A percentile compares a stretch with the other conserved stretches of the same genome.
Conservation (phyloP, 129 eudicot genomes). For the Mikania micrantha region DNA sequence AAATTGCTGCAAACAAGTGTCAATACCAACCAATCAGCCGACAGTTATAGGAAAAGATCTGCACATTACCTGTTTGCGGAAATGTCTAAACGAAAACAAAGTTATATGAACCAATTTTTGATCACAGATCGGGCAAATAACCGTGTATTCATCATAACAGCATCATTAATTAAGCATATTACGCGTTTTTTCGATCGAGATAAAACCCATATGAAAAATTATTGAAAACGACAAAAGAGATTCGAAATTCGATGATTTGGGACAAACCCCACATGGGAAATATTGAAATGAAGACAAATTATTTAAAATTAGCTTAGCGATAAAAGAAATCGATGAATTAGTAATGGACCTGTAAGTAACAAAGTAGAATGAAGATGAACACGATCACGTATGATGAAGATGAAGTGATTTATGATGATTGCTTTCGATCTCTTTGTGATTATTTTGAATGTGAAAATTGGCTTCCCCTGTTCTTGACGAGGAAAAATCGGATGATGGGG, state of each 20-base stretch:
- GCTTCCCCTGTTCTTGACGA: conserved; percentile 1
- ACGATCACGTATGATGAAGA: conserved; percentile 8
- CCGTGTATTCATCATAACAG: not conserved
- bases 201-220: conserved; percentile 9
- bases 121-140: conserved; percentile 1
- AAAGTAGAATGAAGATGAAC: not conserved
- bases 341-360: not conserved
- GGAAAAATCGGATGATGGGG: not conserved
- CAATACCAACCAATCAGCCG: not conserved
- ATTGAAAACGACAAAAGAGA: conserved; percentile 7
- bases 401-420: not conserved
- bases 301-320: not conserved
- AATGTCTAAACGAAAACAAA: not conserved
- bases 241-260: conserved; percentile 4
- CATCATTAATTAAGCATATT: not conserved
- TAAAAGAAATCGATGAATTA: not conserved
- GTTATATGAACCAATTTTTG: not conserved
- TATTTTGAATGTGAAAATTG: conserved; percentile 17
- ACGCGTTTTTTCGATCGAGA: not conserved
- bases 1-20: conserved; percentile 19
- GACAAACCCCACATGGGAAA: conserved; percentile 19
- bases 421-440: not conserved
- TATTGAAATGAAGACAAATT: not conserved
- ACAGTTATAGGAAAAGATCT: no score
- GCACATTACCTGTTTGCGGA: not conserved